Evolutionary conservation across 2,329 filamentous ascomycete genomes (phyloP), one percentile per base, ranked within the genome.

Genomic region (Clarireedia paspali): DNA sequence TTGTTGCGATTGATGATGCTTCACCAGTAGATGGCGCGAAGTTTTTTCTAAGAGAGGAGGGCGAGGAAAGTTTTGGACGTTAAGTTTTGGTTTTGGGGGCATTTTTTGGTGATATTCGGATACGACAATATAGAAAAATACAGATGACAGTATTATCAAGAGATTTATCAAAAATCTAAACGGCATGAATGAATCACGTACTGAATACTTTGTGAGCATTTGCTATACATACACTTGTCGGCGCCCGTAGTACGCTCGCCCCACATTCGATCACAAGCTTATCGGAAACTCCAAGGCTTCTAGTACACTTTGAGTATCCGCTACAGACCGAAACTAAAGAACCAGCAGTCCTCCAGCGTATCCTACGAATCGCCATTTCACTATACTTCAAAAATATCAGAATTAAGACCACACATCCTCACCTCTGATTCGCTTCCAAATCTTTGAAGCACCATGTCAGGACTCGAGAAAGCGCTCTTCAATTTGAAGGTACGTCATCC

Each of bases 381-480:
- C 30, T 3, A 34, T 34, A 34, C 30, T 14, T 48, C 20, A 40
- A 23, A 17, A 38, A 26, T 12, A 10, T 44, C 12, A 26, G 39
- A 49, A 7, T 47, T 17, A 55, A 49, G 27, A 27, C 27, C 3
- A 20, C 2, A 15, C 12, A 15, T 24, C 15, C 26, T 0, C n/a
- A 15, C 5, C 38, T 45, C 12, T 10, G 17, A 47, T 50, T 24
- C 36, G 15, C 40, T 45, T 17, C 55, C 36, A 26, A 24, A 34
- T 14, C 12, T n/a, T n/a, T 10, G 7, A 6, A 39, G n/a, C 53
- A 66, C 47, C 67, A 83, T 83, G 80, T 82, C 80, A 34, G 80
- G 80, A 59, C 75, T 83, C 56, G 80, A 83, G 67, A 82, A 82
- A 66, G 78, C 80, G 24, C 75, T 83, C 42, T 82, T 83, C 71